phyloP scores from a whole-genome alignment of 1,139 yeast species.

The Suhomyces maxii region DNA sequence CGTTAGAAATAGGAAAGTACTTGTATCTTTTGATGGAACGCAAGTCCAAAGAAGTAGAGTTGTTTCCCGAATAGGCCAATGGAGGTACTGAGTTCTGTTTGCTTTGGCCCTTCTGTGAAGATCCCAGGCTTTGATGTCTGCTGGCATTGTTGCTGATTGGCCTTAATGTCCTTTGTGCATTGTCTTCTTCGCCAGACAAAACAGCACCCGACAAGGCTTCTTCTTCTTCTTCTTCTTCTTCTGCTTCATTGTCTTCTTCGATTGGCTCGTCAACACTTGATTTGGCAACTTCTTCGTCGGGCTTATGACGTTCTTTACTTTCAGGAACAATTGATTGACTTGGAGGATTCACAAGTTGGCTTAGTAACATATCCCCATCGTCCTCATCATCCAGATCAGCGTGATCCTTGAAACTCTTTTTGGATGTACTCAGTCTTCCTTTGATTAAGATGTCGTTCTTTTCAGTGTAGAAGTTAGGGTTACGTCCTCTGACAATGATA shows the following conservation, averaged over 20 bases:
- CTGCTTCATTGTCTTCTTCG: conserved; percentile 11
- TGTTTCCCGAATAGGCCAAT: conserved; percentile 11
- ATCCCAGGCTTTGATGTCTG: conserved; percentile 1
- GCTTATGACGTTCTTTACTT: conserved; percentile 1
- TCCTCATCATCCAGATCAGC: conserved; percentile 13
- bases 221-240: conserved; percentile 12
- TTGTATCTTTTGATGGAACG: conserved; percentile 36
- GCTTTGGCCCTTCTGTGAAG: not conserved
- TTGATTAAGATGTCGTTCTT: conserved; percentile 49
- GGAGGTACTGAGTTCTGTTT: conserved; percentile 8
- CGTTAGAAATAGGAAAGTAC: conserved; percentile 57
- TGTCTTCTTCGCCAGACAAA: conserved; percentile 9
- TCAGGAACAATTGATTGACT: not conserved
- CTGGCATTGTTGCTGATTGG: not conserved
- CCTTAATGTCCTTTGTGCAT: not conserved
- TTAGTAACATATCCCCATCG: not conserved
- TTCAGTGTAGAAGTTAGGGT: conserved; percentile 62
- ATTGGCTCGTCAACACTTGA: not conserved
- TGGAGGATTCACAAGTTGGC: not conserved
- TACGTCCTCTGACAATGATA: conserved; percentile 64
- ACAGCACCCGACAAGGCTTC: conserved; percentile 6
- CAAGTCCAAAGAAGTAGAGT: conserved; percentile 12
- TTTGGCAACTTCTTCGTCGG: not conserved
- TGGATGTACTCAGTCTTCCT: conserved; percentile 17
- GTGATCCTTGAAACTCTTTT: conserved; percentile 14